Base-by-base conservation (phyloP, 306 rosid species). In the Rubus idaeus region DNA sequence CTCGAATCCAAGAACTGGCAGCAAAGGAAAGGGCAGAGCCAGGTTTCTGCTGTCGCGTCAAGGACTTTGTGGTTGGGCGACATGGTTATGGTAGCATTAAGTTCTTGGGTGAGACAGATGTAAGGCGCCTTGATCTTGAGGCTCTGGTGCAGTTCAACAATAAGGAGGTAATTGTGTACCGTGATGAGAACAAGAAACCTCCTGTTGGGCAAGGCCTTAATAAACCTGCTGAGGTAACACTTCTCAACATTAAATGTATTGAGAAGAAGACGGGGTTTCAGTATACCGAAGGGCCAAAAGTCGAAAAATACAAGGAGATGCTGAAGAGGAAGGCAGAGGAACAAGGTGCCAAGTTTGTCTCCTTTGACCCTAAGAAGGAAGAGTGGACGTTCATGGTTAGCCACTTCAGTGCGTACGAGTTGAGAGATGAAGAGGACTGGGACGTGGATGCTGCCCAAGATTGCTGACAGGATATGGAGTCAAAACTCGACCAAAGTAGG, bases 21-120 rank as follows among this genome's bases (percentile, higher is more conserved):
- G 99, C 99, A 14, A 96, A 91, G 88, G 99, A 96, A 85, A 91
- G 98, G 82, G 97, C 93, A 9, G 96, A 96, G 64, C 98, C 96
- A 1, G 94, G 99, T 74, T 96, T 87, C 80, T 96, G 98, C 84
- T 78, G 96, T 50, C 93, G 50, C 58, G 97, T 96, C 35, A 91
- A 84, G 88, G 93, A 92, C 73, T 96, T 96, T 50, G 90, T 91
- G 71, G 97, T 96, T 58, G 99, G 98, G 80, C 92, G 98, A 75
- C 93, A 83, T 68, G 97, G 97, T 21, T 96, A 74, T 41, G 99
- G 99, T 71, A 86, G 96, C 88, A 96, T 96, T 74, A 91, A 86
- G 80, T 96, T 96, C 81, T 86, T 92, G 74, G 98, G 98, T 0
- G 96, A 88, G 84, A 96, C 99, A 20, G 98, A 96, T 68, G 97